A percentile compares a stretch with the other conserved stretches of the same genome.
These are phyloP conservation scores for Pistacia integerrima DNA, from an alignment of 345 rosid species.

Conservation along the genomic window DNA sequence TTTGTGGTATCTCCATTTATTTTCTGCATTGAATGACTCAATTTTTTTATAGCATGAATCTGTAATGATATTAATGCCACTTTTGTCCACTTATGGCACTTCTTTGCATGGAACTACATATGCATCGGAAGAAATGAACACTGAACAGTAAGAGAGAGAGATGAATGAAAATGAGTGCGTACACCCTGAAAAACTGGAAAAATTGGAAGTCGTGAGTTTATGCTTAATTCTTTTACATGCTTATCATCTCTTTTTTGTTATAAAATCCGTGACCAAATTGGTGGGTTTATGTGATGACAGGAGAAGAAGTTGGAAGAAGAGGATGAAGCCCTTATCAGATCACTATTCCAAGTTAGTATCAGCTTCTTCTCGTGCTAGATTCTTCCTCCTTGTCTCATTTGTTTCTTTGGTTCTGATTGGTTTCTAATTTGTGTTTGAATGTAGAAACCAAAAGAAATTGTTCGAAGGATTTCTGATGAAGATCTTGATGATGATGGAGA, in stretches of 20 bases:
- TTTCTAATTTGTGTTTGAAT: slow-evolving; percentile 16
- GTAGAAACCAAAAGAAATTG: slow-evolving; percentile 49
- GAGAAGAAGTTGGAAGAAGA: slow-evolving; percentile 66
- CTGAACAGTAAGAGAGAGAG: too few species aligned
- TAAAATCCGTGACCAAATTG: neutral
- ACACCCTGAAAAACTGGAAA: too few species aligned
- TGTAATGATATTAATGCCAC: neutral
- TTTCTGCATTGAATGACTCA: neutral
- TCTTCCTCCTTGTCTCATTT: neutral
- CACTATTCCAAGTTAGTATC: slow-evolving; percentile 55
- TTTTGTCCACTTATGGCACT: too few species aligned
- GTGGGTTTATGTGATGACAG: slow-evolving; percentile 26
- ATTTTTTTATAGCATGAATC: neutral
- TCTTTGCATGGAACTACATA: too few species aligned
- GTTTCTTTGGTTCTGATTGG: neutral
- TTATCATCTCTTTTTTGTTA: neutral
- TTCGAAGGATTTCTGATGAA: slow-evolving; percentile 66
- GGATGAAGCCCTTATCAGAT: slow-evolving; percentile 72
- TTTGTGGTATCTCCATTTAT: neutral
- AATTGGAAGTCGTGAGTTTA: neutral
- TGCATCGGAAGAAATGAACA: too few species aligned
- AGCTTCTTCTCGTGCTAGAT: slow-evolving; percentile 9
- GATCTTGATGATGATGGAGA: slow-evolving; percentile 45
- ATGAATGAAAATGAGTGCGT: too few species aligned
- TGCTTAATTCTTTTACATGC: neutral